Conservation (phyloP, 192 early-diverging fungal genomes). For the Linnemannia exigua region DNA sequence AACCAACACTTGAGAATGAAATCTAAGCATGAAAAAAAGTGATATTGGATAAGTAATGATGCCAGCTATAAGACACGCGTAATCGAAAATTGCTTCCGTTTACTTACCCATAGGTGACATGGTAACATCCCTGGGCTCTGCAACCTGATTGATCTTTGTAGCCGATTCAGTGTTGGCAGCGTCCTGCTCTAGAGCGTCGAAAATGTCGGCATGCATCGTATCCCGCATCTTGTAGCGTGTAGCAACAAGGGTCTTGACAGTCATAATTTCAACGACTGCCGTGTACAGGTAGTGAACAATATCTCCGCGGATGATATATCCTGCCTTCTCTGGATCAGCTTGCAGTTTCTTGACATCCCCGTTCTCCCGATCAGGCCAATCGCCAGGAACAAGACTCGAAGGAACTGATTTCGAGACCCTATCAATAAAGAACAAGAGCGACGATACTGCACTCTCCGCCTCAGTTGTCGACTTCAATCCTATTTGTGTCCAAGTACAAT, state of each 20-base stretch:
- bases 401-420: conserved; percentile 26
- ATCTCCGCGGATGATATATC: conserved; percentile 39
- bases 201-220: conserved; percentile 17
- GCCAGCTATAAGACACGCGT: no score
- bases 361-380: conserved; percentile 22
- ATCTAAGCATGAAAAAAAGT: conserved; percentile 8
- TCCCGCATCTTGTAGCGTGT: conserved; percentile 27
- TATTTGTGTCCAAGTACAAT: not conserved
- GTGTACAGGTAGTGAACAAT: conserved; percentile 32
- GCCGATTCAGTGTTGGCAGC: not conserved
- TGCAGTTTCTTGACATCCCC: conserved; percentile 13
- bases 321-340: conserved; percentile 22
- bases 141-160: not conserved
- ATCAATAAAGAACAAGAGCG: conserved; percentile 32
- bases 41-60: no score
- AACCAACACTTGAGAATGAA: conserved; percentile 49
- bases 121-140: not conserved
- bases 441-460: conserved; percentile 15
- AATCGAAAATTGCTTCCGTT: no score
- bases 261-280: conserved; percentile 27
- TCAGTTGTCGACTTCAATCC: conserved; percentile 37
- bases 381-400: conserved; percentile 8
- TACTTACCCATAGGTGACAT: conserved; percentile 29
- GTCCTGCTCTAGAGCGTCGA: not conserved
- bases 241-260: conserved; percentile 18